Evolutionary conservation across 2,329 filamentous ascomycete genomes (phyloP).

Genomic region (Orbilia quercus): DNA sequence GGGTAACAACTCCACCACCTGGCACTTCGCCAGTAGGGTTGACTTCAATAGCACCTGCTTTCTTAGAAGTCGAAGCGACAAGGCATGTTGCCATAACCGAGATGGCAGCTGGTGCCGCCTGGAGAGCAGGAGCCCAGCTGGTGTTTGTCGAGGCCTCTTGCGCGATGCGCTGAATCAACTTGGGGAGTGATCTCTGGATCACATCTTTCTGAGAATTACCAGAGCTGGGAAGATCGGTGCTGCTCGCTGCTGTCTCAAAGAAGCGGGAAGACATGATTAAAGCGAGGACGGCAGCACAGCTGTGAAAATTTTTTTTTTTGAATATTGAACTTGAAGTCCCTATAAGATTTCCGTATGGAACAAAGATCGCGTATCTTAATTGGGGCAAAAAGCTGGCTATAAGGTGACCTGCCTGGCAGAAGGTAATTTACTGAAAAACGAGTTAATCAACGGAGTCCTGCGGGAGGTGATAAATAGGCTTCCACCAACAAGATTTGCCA

Average conservation of each 20-base stretch:
- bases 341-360: too few relatives aligned
- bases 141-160: slow-evolving; percentile 17
- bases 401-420: too few relatives aligned
- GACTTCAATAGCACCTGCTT: slow-evolving; percentile 31
- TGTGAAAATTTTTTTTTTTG: too few relatives aligned
- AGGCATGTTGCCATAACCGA: slow-evolving; percentile 45
- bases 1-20: slow-evolving; percentile 5
- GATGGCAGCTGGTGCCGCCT: slow-evolving; percentile 20
- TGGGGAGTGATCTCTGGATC: slow-evolving; percentile 20
- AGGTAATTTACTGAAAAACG: too few relatives aligned
- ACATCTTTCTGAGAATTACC: slow-evolving; percentile 19
- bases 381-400: too few relatives aligned
- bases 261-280: neutral
- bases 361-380: too few relatives aligned
- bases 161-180: slow-evolving; percentile 28
- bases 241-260: slow-evolving; percentile 13
- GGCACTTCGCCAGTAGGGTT: slow-evolving; percentile 10
- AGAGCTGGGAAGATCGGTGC: neutral
- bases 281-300: neutral
- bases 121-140: slow-evolving; percentile 34
- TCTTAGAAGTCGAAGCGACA: slow-evolving; percentile 27
- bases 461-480: too few relatives aligned
- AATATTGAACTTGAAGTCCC: too few relatives aligned
- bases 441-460: too few relatives aligned
- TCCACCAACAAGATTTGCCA: too few relatives aligned